These are phyloP conservation scores for Talaromyces rugulosus DNA, from an alignment of 2,329 filamentous ascomycete species.

Conservation along the genomic window DNA sequence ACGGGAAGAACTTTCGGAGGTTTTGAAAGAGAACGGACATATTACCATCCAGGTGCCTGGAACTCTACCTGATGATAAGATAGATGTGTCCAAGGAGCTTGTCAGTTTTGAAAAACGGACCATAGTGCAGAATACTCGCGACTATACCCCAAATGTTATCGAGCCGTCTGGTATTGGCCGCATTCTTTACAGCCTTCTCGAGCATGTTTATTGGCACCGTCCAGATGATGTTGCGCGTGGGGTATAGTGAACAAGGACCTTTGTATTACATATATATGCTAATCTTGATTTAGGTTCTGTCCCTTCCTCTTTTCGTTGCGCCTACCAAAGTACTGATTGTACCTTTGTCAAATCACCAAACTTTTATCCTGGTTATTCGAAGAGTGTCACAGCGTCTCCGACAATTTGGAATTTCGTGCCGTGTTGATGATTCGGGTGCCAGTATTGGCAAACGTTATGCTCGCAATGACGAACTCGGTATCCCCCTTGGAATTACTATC, in stretches of 20 bases:
- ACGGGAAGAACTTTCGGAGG: constrained; percentile 71
- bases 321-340: constrained; percentile 93
- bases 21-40: constrained; percentile 68
- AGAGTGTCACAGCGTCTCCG: constrained; percentile 72
- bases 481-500: constrained; percentile 77
- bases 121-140: constrained; percentile 74
- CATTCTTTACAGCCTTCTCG: constrained; percentile 86
- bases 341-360: constrained; percentile 73
- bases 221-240: constrained; percentile 77
- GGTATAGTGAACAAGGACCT: constrained; percentile 53
- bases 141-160: constrained; percentile 93
- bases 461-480: constrained; percentile 92
- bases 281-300: constrained; percentile 51
- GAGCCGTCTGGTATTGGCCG: constrained; percentile 95
- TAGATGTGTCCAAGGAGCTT: constrained; percentile 73
- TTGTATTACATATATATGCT: not conserved
- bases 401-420: constrained; percentile 70
- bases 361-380: constrained; percentile 71
- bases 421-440: constrained; percentile 83
- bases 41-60: constrained; percentile 71
- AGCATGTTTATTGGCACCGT: constrained; percentile 93
- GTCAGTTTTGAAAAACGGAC: constrained; percentile 80
- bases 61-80: constrained; percentile 62
- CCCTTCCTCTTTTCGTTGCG: constrained; percentile 72
- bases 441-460: constrained; percentile 93